Base-by-base conservation (phyloP, 768 basidiomycete genomes). In the Tulasnella sp. region DNA sequence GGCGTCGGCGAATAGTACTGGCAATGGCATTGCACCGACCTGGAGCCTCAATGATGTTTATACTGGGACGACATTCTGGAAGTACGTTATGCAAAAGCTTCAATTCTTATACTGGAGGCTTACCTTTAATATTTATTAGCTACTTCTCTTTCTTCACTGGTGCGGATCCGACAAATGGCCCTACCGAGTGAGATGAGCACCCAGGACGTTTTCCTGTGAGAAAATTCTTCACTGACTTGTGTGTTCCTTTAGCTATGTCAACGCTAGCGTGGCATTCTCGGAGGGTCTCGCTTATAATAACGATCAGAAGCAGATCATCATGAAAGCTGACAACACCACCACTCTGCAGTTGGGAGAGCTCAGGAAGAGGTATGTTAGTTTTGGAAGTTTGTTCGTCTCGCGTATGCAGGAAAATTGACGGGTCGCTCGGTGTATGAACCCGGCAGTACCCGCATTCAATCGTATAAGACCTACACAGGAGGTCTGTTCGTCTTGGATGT, bases 401-500 rank as follows among this genome's bases (percentile, higher is more conserved):
- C 27, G n/a, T 5, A 48, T 48, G n/a, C 31, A n/a, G 42, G 17
- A 8, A 22, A 43, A 19, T 45, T 24, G 43, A 25, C 22, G 17
- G 21, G 45, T 22, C 15, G 21, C 21, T 48, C 29, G 49, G 17
- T 17, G 9, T 30, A n/a, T 49, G 19, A n/a, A n/a, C n/a, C n/a
- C 2, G 49, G 49, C 24, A 61, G 62, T 34, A 27, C 61, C 10
- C 49, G 62, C 19, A 61, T 62, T 29, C 49, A 62, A 51, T 62
- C 62, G 27, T 21, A 53, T 38, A 43, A 53, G 15, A 38, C 49
- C 2, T 62, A 62, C 43, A 62, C 63, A 4, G 50, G 49, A 8
- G 61, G 60, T 15, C 34, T 62, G 25, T 62, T 62, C 51, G 45
- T 62, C 21, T 44, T 62, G 22, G 62, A 62, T 62, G 25, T 62